Conservation (phyloP, 116 monocot genomes). For the Phalaenopsis hybrid region DNA sequence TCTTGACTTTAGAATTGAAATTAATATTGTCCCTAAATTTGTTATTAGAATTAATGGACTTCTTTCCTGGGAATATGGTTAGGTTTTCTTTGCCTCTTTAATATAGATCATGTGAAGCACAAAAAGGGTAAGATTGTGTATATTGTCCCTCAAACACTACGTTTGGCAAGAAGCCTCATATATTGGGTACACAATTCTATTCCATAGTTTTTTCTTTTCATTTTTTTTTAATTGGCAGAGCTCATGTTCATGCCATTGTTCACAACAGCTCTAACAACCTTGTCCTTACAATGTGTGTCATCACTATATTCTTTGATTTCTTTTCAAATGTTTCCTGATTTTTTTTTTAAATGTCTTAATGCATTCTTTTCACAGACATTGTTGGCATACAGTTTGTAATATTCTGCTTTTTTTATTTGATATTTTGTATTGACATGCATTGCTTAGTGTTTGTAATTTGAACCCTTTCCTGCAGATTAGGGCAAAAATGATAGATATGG, state of each 20-base stretch:
- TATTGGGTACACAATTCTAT: no score
- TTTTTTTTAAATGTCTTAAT: neutral
- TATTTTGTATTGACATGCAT: neutral
- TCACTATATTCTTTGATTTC: neutral
- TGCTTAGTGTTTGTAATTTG: neutral
- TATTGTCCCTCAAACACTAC: neutral
- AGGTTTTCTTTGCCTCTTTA: neutral
- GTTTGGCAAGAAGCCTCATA: neutral
- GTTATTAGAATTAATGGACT: no score
- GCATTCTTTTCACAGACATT: neutral
- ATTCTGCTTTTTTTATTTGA: neutral
- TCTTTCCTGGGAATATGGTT: neutral
- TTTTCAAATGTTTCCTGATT: neutral
- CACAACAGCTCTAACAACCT: no score
- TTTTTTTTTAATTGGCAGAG: no score
- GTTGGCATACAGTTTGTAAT: neutral
- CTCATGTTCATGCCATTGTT: no score
- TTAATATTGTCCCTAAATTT: no score
- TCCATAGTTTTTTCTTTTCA: no score
- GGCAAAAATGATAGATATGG: conserved; percentile 96
- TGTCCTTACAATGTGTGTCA: neutral
- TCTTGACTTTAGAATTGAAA: no score
- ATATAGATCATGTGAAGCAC: neutral
- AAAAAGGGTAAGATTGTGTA: no score
- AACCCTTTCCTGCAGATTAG: conserved; percentile 45